Conservation (phyloP, 108 stramenopile species). For the Nitzschia sp. region DNA sequence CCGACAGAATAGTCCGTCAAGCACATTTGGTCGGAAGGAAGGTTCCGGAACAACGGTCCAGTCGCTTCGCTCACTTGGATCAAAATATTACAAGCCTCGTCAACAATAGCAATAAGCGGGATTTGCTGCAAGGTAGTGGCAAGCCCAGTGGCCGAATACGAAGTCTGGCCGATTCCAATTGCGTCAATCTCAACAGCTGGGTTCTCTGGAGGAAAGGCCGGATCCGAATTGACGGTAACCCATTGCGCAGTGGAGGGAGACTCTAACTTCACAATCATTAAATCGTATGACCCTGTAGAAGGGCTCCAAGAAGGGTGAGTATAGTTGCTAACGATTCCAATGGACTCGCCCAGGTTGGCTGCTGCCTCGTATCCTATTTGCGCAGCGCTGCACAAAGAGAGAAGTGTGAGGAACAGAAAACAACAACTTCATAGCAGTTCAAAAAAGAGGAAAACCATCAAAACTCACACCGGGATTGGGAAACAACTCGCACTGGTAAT, state of each 20-base stretch:
- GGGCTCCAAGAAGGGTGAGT: neutral
- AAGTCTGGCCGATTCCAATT: neutral
- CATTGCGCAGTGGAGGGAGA: neutral
- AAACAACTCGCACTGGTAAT: constrained; percentile 35
- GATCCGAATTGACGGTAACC: neutral
- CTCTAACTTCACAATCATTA: neutral
- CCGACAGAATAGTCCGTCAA: neutral
- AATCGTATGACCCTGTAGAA: neutral
- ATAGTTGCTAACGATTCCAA: neutral
- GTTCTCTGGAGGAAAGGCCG: neutral
- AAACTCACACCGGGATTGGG: too few relatives aligned
- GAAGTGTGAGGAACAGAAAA: too few relatives aligned
- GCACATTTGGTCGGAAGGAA: neutral
- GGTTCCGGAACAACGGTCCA: neutral
- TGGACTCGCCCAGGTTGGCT: neutral
- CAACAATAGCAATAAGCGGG: neutral
- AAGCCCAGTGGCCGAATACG: neutral
- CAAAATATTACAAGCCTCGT: neutral
- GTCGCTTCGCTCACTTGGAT: neutral
- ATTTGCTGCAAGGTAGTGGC: neutral
- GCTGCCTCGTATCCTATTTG: neutral
- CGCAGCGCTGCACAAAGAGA: too few relatives aligned
- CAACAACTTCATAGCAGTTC: too few relatives aligned
- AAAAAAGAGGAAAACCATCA: too few relatives aligned
- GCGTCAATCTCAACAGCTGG: neutral